These are phyloP conservation scores for Coemansia sp. DNA, from an alignment of 192 early-diverging fungal species.

Conservation along the genomic window DNA sequence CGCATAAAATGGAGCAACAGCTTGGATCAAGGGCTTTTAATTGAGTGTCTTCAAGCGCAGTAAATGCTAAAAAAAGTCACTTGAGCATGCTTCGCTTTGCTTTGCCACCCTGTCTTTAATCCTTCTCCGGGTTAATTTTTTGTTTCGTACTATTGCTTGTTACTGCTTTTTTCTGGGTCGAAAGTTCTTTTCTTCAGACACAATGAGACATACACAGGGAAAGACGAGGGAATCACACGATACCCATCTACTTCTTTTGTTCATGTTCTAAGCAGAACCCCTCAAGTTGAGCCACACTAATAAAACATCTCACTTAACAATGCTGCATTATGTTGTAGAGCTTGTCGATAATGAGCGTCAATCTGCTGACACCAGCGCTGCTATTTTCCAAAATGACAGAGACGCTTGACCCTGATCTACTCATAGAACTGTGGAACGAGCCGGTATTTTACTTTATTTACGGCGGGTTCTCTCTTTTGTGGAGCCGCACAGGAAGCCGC, in stretches of 20 bases:
- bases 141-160: neutral
- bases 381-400: constrained; percentile 75
- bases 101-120: neutral
- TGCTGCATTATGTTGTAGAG: constrained; percentile 25
- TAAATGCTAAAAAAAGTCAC: no score
- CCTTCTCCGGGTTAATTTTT: neutral
- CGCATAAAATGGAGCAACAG: no score
- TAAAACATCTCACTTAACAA: neutral
- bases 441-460: constrained; percentile 59
- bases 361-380: constrained; percentile 74
- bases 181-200: neutral
- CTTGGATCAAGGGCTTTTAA: no score
- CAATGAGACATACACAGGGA: neutral
- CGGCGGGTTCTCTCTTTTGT: constrained; percentile 45
- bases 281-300: constrained; percentile 7
- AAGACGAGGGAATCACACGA: neutral
- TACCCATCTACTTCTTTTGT: neutral
- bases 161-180: neutral
- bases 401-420: constrained; percentile 61
- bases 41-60: no score
- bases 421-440: constrained; percentile 72
- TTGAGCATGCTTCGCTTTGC: neutral
- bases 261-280: neutral
- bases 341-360: constrained; percentile 62
- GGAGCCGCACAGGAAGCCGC: constrained; percentile 44